Base-by-base conservation (phyloP, 306 rosid species). In the Pyrus communis region DNA sequence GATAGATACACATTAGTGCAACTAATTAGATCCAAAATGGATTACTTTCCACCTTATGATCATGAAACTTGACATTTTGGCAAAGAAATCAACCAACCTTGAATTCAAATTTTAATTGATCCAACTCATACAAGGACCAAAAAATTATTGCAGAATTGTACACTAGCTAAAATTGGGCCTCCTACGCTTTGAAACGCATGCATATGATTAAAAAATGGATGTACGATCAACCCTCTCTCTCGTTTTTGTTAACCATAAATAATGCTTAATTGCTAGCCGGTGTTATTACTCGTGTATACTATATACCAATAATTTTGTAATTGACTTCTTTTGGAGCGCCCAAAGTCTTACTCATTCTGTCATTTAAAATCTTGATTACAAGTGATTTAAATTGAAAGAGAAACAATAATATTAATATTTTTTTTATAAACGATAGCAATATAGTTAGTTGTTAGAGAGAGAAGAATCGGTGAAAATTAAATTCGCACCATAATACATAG, bases 311-410 rank as follows among this genome's bases (percentile, higher is more conserved):
- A 51, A 51, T 15, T 15, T 51, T 51, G 55, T 51, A 21, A 15
- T 81, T 28, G 74, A 70, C 55, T 30, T 46, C 52, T 31, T 60
- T 46, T 7, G 19, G 57, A 30, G 61, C 77, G 61, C 77, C 84
- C 70, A 9, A 12, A 17, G 65, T 58, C 21, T 2, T 45, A 12
- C 35, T 66, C 70, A 23, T 25, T 46, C 1, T 38, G 0, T 38
- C 42, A 38, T 38, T 6, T 51, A 2, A 51, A 5, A 51, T 49
- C 9, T 51, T 51, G 55, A 17, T 51, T 51, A 17, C 21, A 15
- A 51, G 9, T 51, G 9, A 51, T 17, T 5, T 15, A 51, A 18
- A 51, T 15, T 51, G 17, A 51, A 15, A 5, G 55, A 7, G 21
- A 18, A 51, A 51, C 9, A 49, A 17, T 49, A 49, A 0, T 15